Percentiles rank a stretch among this genome's conserved stretches.
Evolutionary conservation across 2,329 filamentous ascomycete species (phyloP).

Genomic region (Colletotrichum graminicola): DNA sequence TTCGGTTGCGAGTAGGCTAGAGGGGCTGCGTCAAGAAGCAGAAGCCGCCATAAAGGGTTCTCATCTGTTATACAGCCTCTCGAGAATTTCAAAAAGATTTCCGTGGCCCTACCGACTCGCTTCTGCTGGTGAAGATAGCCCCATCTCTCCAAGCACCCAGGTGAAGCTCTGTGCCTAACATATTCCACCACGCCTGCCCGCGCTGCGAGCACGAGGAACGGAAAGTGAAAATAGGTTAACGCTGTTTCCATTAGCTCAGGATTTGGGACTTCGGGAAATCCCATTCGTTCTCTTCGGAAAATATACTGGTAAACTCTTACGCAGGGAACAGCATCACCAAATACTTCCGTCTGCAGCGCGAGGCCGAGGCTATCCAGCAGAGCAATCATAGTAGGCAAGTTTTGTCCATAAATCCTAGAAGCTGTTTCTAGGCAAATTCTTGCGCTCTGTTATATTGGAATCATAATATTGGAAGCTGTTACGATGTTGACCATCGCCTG

Average conservation of each 20-base stretch:
- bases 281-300: too few relatives aligned
- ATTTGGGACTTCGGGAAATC: too few relatives aligned
- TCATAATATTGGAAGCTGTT: too few relatives aligned
- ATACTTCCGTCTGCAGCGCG: too few relatives aligned
- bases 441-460: too few relatives aligned
- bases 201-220: neutral
- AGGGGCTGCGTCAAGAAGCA: neutral
- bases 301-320: neutral
- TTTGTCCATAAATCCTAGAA: neutral
- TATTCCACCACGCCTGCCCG: neutral
- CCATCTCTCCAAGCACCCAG: neutral
- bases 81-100: neutral
- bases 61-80: neutral
- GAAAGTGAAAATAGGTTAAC: too few relatives aligned
- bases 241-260: too few relatives aligned
- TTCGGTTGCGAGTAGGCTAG: accelerated
- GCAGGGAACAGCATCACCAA: neutral
- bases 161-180: neutral
- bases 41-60: neutral
- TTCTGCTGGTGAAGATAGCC: accelerated
- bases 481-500: too few relatives aligned
- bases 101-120: neutral
- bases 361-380: neutral
- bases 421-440: neutral
- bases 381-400: neutral